A percentile compares a stretch with the other conserved stretches of the same genome.
Evolutionary conservation across 1,139 yeast genomes (phyloP).

Genomic region (Pichia sp.): DNA sequence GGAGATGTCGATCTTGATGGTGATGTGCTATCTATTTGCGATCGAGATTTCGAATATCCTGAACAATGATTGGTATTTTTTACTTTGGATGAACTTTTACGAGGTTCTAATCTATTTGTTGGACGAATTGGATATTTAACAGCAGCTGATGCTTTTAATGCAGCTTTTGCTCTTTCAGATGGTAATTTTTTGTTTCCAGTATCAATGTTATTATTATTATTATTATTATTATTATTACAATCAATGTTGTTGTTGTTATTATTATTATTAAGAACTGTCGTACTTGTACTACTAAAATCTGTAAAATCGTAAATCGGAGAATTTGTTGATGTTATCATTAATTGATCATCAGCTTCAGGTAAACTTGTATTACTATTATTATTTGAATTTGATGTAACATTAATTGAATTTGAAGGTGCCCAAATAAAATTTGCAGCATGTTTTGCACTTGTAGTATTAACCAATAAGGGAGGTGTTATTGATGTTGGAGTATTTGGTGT

Average conservation of each 20-base stretch:
- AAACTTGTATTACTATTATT: slow-evolving; percentile 1
- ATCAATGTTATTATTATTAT: too few species aligned
- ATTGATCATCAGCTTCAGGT: neutral
- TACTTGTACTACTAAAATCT: neutral
- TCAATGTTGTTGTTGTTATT: slow-evolving; percentile 1
- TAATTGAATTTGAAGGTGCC: slow-evolving; percentile 33
- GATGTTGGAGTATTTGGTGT: neutral
- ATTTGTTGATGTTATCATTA: neutral
- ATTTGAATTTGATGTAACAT: slow-evolving; percentile 1
- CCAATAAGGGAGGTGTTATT: neutral
- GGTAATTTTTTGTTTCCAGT: slow-evolving; percentile 10
- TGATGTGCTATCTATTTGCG: neutral
- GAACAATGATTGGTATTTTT: neutral
- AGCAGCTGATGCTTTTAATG: slow-evolving; percentile 28
- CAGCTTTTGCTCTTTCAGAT: slow-evolving; percentile 28
- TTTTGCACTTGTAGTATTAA: slow-evolving; percentile 24
- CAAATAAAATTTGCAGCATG: slow-evolving; percentile 42
- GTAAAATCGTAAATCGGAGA: slow-evolving; percentile 1
- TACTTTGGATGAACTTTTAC: too few species aligned
- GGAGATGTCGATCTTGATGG: neutral
- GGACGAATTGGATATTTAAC: slow-evolving; percentile 27
- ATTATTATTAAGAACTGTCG: slow-evolving; percentile 1
- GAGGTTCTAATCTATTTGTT: slow-evolving; percentile 1
- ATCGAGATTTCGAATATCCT: neutral
- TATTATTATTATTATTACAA: neutral